Conservation (phyloP, 2,329 filamentous ascomycete species). For the Aplosporella prunicola region DNA sequence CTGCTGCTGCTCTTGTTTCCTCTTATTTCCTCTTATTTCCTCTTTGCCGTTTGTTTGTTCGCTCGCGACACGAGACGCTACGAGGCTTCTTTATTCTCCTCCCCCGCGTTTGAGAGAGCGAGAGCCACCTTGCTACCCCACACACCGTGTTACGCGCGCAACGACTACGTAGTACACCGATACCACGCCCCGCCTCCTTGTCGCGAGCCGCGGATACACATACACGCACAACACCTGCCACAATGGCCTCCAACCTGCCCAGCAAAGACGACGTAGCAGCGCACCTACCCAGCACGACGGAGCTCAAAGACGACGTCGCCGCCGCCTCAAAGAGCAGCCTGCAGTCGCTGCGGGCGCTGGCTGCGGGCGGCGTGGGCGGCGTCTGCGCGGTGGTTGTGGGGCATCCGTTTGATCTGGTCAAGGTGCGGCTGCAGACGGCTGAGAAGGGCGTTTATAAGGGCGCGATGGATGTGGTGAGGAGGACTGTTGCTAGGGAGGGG, state of each 20-base stretch:
- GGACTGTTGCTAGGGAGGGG: constrained; percentile 80
- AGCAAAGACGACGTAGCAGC: constrained; percentile 1
- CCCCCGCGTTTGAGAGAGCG: too few species aligned
- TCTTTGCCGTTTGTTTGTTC: not conserved
- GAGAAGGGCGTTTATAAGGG: constrained; percentile 86
- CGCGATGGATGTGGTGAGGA: constrained; percentile 84
- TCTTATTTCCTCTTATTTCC: too few species aligned
- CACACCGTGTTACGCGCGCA: too few species aligned
- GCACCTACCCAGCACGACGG: constrained; percentile 21
- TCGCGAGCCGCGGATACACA: too few species aligned
- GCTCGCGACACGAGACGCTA: too few species aligned
- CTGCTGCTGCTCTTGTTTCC: too few species aligned
- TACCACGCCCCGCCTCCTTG: too few species aligned
- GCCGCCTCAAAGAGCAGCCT: constrained; percentile 45
- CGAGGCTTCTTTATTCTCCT: too few species aligned
- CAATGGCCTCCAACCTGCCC: not conserved
- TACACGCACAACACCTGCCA: too few species aligned
- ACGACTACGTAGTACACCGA: too few species aligned
- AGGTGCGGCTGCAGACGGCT: constrained; percentile 92
- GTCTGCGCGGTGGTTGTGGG: constrained; percentile 86
- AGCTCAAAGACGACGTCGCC: constrained; percentile 45
- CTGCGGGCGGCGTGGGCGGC: constrained; percentile 85
- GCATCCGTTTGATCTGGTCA: constrained; percentile 95
- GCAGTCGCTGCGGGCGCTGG: constrained; percentile 67
- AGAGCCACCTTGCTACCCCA: too few species aligned